phyloP scores from a whole-genome alignment of 2,329 filamentous ascomycete species.

The Lasiodiplodia sp. region DNA sequence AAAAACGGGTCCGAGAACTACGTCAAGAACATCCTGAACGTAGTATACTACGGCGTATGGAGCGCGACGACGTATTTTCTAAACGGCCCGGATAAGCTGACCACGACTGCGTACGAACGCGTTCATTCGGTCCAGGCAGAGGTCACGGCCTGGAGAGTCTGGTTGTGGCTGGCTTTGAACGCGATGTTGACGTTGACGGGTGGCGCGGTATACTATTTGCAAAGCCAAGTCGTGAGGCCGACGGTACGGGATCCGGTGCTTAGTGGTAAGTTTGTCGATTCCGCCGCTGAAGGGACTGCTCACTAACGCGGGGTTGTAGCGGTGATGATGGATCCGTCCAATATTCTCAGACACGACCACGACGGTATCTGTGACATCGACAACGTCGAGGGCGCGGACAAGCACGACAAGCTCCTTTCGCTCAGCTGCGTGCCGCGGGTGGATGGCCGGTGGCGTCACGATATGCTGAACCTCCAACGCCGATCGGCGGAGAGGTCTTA shows the following conservation, averaged over 20 bases:
- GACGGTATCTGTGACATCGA: neutral
- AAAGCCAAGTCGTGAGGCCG: neutral
- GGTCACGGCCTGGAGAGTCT: neutral
- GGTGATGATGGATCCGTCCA: slow-evolving; percentile 1
- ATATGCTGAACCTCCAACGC: neutral
- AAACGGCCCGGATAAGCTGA: neutral
- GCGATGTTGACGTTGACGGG: neutral
- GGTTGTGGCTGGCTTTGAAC: neutral
- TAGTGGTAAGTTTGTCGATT: neutral
- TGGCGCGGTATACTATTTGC: neutral
- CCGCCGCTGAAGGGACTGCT: neutral
- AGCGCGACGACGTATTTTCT: slow-evolving; percentile 2
- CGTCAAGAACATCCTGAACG: neutral
- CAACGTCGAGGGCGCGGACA: neutral
- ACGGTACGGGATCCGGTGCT: neutral
- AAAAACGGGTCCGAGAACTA: neutral
- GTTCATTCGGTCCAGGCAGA: neutral
- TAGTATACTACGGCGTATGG: neutral
- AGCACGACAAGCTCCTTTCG: neutral
- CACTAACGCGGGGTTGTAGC: neutral
- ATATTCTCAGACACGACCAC: neutral
- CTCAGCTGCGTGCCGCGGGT: neutral
- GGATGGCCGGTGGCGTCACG: neutral
- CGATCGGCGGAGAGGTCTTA: too few relatives aligned
- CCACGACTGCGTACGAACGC: neutral